Base-by-base conservation (phyloP, 2,329 filamentous ascomycete genomes). In the Iodosphaeria phyllophila region DNA sequence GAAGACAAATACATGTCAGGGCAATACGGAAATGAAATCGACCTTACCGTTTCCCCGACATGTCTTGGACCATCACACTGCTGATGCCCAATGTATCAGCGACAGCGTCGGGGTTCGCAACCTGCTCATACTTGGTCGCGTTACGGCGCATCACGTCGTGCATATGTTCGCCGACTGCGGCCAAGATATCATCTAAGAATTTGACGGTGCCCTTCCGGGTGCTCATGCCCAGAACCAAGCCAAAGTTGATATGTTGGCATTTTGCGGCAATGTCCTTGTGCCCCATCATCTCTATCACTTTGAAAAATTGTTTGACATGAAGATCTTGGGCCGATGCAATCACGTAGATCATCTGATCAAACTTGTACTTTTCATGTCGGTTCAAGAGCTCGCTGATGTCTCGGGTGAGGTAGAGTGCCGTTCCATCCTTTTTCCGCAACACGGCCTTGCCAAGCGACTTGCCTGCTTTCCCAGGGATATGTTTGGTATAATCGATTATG, bases 51-150 rank as follows among this genome's bases (percentile, higher is more conserved):
- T 93, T 95, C 47, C 86, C 89, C 35, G 69, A 77, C 82, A 95
- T 92, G 44, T 95, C 89, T 52, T 95, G 86, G 12, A 92, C 82
- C 83, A 95, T 95, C 44, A 95, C 86, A 43, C 78, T 76, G 35
- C 77, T 84, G 45, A 95, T 93, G 34, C 86, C 89, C 3, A 95
- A 65, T 8, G 68, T 80, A 53, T 95, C 89, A 32, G 89, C 83
- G 7, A 74, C 77, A 27, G 68, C 64, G 27, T 70, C 72, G 1
- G 86, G 86, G 47, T 95, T 61, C 42, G 74, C 77, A 12, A 98
- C 74, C 51, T 93, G 83, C 28, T 70, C 56, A 51, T 95, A 98
- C 60, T 98, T 98, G 43, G 65, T 61, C 40, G 77, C 64, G 49
- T 95, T 95, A 56, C 75, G 76, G 51, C 59, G 70, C 89, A 98